Conservation (phyloP, 805 yeast genomes). For the Lipomyces yamanashiensis region DNA sequence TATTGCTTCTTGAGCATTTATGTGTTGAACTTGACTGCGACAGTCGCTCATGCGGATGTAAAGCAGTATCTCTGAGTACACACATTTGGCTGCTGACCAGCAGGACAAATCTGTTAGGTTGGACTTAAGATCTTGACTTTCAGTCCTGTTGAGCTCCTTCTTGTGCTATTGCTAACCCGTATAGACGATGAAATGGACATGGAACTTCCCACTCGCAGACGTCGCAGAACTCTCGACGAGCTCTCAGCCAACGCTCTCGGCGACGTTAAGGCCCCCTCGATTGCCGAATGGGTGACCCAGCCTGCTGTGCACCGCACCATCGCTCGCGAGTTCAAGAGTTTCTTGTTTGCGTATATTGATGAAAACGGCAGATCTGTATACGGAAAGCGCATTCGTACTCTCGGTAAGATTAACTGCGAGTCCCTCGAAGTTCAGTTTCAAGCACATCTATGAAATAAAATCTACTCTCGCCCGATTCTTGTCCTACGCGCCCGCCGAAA, state of each 20-base stretch:
- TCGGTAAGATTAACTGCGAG: slow-evolving; percentile 94
- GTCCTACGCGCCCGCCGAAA: slow-evolving; percentile 87
- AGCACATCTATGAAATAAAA: slow-evolving; percentile 82
- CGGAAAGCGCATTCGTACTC: slow-evolving; percentile 87
- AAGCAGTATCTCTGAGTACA: no score
- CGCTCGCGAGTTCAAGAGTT: slow-evolving; percentile 87
- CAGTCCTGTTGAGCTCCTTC: no score
- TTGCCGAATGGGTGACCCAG: slow-evolving; percentile 92
- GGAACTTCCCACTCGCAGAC: slow-evolving; percentile 75
- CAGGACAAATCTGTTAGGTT: no score
- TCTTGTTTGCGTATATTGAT: slow-evolving; percentile 89
- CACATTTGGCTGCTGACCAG: no score
- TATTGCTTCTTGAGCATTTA: no score
- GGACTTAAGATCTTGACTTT: no score
- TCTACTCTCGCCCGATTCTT: slow-evolving; percentile 89
- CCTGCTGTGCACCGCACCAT: slow-evolving; percentile 91
- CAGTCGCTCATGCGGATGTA: no score
- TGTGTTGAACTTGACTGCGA: no score
- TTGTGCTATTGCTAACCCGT: not conserved
- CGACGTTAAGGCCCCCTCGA: slow-evolving; percentile 86
- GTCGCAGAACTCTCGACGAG: slow-evolving; percentile 81
- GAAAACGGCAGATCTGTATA: slow-evolving; percentile 91
- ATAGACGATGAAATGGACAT: slow-evolving; percentile 56
- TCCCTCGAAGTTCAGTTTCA: slow-evolving; percentile 85
- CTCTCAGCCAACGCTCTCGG: slow-evolving; percentile 83